Conservation (phyloP, 352 stramenopile genomes). For the Peronospora tabacina region DNA sequence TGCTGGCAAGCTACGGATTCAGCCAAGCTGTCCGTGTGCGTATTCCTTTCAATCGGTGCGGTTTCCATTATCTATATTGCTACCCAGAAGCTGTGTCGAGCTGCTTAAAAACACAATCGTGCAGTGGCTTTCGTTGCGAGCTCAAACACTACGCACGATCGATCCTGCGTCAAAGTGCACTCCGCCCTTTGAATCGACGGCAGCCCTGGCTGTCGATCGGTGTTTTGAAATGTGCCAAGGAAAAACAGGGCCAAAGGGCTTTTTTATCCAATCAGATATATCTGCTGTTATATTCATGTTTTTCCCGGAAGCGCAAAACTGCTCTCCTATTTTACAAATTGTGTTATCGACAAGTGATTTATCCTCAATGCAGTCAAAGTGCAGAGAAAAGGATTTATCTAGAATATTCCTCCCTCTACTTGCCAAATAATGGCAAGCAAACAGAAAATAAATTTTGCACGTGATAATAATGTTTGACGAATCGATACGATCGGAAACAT, state of each 20-base stretch:
- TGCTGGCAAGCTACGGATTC: slow-evolving; percentile 6
- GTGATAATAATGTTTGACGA: too few relatives aligned
- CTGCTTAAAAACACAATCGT: slow-evolving; percentile 1
- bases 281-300: slow-evolving; percentile 15
- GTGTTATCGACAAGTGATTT: too few relatives aligned
- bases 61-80: slow-evolving; percentile 7
- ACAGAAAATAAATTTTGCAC: too few relatives aligned
- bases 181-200: slow-evolving; percentile 1
- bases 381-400: slow-evolving; percentile 8
- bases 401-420: slow-evolving; percentile 7
- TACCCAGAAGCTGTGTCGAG: not conserved
- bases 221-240: slow-evolving; percentile 23
- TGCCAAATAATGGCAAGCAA: too few relatives aligned
- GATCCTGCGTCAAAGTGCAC: slow-evolving; percentile 2
- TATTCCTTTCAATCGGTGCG: slow-evolving; percentile 2
- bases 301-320: not conserved
- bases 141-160: not conserved
- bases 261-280: slow-evolving; percentile 20
- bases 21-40: slow-evolving; percentile 5
- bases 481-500: too few relatives aligned
- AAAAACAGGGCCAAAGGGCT: slow-evolving; percentile 5
- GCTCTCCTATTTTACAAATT: slow-evolving; percentile 3
- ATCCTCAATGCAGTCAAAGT: not conserved
- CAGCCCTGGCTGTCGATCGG: slow-evolving; percentile 13
- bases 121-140: not conserved